phyloP scores from a whole-genome alignment of 805 yeast genomes.

The Candida argentea region DNA sequence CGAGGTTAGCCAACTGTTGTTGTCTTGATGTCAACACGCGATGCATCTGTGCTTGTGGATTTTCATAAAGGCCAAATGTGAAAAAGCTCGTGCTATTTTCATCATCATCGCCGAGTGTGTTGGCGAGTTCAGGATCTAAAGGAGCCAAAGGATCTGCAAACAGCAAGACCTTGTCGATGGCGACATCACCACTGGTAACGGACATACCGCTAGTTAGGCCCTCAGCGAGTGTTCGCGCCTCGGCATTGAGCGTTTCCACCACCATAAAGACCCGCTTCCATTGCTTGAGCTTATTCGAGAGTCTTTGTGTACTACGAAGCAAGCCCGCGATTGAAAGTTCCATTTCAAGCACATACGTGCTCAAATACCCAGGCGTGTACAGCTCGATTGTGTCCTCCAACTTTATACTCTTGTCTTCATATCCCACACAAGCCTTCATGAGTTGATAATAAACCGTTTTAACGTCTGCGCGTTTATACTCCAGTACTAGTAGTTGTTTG shows the following conservation, averaged over 20 bases:
- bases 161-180: too few relatives aligned
- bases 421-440: slow-evolving; percentile 1
- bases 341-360: slow-evolving; percentile 13
- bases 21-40: slow-evolving; percentile 29
- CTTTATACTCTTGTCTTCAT: neutral
- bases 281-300: slow-evolving; percentile 13
- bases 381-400: neutral
- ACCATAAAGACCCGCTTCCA: slow-evolving; percentile 23
- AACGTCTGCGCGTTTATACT: slow-evolving; percentile 25
- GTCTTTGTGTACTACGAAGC: slow-evolving; percentile 11
- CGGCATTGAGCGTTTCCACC: slow-evolving; percentile 18
- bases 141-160: too few relatives aligned
- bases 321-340: slow-evolving; percentile 16
- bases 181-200: too few relatives aligned
- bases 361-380: neutral
- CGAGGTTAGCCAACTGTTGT: slow-evolving; percentile 32
- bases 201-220: too few relatives aligned
- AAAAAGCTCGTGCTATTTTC: slow-evolving; percentile 15
- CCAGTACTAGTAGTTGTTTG: slow-evolving; percentile 23
- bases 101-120: slow-evolving; percentile 1
- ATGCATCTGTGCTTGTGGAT: slow-evolving; percentile 39
- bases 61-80: slow-evolving; percentile 37
- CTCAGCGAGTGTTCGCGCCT: too few relatives aligned
- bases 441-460: slow-evolving; percentile 12
- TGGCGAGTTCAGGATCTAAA: neutral